Evolutionary conservation across 805 yeast genomes (phyloP).

Genomic region (Candida peoriensis): DNA sequence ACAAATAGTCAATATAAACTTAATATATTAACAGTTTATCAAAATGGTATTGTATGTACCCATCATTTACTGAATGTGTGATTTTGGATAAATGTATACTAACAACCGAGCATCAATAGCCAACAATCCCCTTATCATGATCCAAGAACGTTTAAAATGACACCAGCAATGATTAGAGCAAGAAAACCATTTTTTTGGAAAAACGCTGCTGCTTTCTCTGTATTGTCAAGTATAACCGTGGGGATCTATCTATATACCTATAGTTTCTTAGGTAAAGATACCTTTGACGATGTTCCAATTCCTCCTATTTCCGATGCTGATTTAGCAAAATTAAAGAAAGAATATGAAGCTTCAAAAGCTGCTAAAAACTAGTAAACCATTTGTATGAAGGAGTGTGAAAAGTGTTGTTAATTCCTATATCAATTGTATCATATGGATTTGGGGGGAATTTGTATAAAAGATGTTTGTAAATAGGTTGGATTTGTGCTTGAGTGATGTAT

Average conservation of each 20-base stretch:
- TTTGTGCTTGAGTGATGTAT: conserved; percentile 2
- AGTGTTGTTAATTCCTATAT: too few relatives aligned
- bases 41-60: conserved; percentile 14
- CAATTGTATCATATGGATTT: too few relatives aligned
- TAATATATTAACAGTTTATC: too few relatives aligned
- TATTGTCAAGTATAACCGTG: conserved; percentile 58
- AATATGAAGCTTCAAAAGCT: conserved; percentile 47
- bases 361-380: conserved; percentile 5
- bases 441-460: too few relatives aligned
- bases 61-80: conserved; percentile 7
- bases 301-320: conserved; percentile 87
- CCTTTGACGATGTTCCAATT: conserved; percentile 86
- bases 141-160: conserved; percentile 74
- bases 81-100: not conserved
- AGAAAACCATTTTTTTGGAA: conserved; percentile 80
- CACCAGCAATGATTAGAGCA: conserved; percentile 90
- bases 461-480: too few relatives aligned
- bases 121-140: conserved; percentile 48
- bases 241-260: conserved; percentile 65
- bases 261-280: conserved; percentile 65
- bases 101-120: conserved; percentile 8
- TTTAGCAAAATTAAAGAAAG: conserved; percentile 63
- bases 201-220: conserved; percentile 59
- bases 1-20: too few relatives aligned
- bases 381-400: not conserved